Evolutionary conservation across 345 rosid genomes (phyloP), one percentile per base, ranked within the genome.

Genomic region (Orychophragmus violaceus): DNA sequence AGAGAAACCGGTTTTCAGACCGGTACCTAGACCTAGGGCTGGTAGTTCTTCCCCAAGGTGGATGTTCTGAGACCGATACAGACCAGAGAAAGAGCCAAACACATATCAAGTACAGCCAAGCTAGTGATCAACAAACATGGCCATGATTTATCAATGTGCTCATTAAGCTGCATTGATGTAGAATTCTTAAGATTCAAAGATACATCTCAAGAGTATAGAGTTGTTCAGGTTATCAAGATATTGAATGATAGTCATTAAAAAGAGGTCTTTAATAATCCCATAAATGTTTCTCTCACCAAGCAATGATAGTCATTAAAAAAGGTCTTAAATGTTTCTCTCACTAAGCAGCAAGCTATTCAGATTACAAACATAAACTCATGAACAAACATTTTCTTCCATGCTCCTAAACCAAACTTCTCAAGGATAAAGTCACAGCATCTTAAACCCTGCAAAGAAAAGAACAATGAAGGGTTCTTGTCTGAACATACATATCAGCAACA

Each of bases 31-130:
- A 68, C 74, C 74, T 36, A 83, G 73, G 35, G 83, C 87, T 17
- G 83, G 80, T 72, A 85, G 79, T 78, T 84, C 95, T 55, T 74
- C 73, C 62, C 89, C 96, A 2, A 84, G 86, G 77, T 92, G 96
- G 98, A 79, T 74, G 78, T 85, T 92, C 68, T 91, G 81, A 91
- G 60, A 9, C 11, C 28, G 2, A 62, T 52, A 60, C 69, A 65
- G 61, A 36, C 29, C 41, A 5, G 55, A 45, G 63, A 52, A 63
- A 48, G 65, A 29, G 35, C 63, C 72, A 32, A 24, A 33, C 10
- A 23, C 14, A 36, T 18, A 59, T 44, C 45, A 46, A 13, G 25
- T 46, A 17, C 22, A 48, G 45, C 27, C 11, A 66, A 18, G 25
- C 46, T 44, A 66, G 10, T 16, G 17, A 42, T 4, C 64, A 56